Percentiles rank a stretch among this genome's conserved stretches.
Conservation (phyloP, 2,329 filamentous ascomycete genomes). For the Myrmaecium sp. region DNA sequence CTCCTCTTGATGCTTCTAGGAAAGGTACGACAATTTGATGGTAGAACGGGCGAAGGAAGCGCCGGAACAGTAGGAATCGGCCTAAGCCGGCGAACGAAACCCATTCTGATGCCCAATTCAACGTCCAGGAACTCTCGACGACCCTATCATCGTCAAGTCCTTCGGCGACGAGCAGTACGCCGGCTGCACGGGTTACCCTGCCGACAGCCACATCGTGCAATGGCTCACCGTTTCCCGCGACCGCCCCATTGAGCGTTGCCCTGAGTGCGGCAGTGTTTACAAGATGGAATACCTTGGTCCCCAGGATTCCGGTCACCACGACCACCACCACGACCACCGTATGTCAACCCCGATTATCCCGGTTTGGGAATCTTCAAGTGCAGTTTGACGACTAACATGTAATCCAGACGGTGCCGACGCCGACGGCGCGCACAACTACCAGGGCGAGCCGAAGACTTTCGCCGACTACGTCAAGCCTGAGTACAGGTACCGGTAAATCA, state of each 20-base stretch:
- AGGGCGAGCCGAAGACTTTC: slow-evolving; percentile 81
- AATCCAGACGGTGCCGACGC: slow-evolving; percentile 13
- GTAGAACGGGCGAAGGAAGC: slow-evolving; percentile 4
- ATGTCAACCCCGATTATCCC: slow-evolving; percentile 2
- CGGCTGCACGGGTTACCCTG: slow-evolving; percentile 88
- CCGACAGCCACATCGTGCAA: slow-evolving; percentile 74
- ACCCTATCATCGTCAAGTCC: slow-evolving; percentile 76
- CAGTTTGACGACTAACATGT: slow-evolving; percentile 3
- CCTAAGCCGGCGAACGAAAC: no score
- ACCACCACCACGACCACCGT: slow-evolving; percentile 34
- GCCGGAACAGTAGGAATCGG: no score
- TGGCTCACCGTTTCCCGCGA: slow-evolving; percentile 86
- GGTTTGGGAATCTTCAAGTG: neutral
- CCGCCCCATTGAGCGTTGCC: slow-evolving; percentile 85
- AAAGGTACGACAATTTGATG: slow-evolving; percentile 41
- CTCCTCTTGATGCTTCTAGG: slow-evolving; percentile 79
- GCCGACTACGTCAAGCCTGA: slow-evolving; percentile 90
- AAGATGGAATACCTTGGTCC: slow-evolving; percentile 96
- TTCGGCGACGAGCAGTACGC: slow-evolving; percentile 92
- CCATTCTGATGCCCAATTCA: no score
- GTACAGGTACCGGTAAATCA: no score
- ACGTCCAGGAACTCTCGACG: slow-evolving; percentile 62
- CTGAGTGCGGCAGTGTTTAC: slow-evolving; percentile 89
- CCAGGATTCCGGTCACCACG: slow-evolving; percentile 51
- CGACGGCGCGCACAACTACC: slow-evolving; percentile 37